phyloP scores from a whole-genome alignment of 2,329 filamentous ascomycete species.

The Trichoderma citrinoviride region DNA sequence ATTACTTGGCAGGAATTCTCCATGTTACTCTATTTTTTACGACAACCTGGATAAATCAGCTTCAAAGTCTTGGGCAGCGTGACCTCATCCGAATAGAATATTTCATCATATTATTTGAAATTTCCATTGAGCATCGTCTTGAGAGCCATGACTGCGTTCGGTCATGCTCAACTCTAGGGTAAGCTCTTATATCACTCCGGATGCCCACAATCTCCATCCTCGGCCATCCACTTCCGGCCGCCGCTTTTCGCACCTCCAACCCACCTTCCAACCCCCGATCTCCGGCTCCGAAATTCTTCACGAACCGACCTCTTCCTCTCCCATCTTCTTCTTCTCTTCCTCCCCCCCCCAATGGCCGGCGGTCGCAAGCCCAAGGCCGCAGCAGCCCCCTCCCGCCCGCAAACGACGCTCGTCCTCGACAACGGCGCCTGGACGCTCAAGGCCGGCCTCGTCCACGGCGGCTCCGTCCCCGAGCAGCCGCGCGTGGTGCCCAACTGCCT shows the following conservation, averaged over 20 bases:
- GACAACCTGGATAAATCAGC: too few relatives aligned
- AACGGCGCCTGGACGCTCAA: slow-evolving; percentile 93
- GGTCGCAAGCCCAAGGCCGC: slow-evolving; percentile 53
- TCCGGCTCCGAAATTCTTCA: slow-evolving; percentile 6
- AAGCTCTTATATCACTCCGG: neutral
- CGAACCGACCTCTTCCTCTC: neutral
- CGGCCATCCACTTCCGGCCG: slow-evolving; percentile 1
- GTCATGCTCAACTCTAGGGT: neutral
- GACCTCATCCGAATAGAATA: too few relatives aligned
- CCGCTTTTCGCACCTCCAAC: neutral
- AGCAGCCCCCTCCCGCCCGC: slow-evolving; percentile 49
- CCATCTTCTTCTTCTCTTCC: neutral
- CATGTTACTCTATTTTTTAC: too few relatives aligned
- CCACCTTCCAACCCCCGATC: neutral
- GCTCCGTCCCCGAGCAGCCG: slow-evolving; percentile 58
- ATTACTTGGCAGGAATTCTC: too few relatives aligned
- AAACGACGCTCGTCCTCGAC: slow-evolving; percentile 80
- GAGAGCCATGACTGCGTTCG: too few relatives aligned
- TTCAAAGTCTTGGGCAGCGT: too few relatives aligned
- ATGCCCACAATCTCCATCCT: neutral
- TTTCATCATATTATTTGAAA: too few relatives aligned
- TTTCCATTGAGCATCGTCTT: too few relatives aligned
- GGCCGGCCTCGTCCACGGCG: slow-evolving; percentile 67
- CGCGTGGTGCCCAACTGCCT: slow-evolving; percentile 83
- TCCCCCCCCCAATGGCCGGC: slow-evolving; percentile 39